Percentiles rank a stretch among this genome's conserved stretches.
Conservation (phyloP, 306 rosid genomes). For the Calophaca sinica region DNA sequence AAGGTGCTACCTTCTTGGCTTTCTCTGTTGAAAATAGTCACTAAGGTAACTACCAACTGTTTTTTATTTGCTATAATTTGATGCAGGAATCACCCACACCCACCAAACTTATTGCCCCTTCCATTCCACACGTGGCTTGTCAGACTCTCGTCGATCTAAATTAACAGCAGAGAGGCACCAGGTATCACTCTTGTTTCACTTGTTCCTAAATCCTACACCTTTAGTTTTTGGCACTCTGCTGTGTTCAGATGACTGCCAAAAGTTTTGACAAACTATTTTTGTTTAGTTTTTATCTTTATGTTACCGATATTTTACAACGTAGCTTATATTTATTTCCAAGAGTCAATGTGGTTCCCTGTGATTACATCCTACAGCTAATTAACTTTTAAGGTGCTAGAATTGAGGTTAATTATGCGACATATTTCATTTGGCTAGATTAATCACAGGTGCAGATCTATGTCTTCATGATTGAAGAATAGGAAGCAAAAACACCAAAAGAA, state of each 20-base stretch:
- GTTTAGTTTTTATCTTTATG: conserved; percentile 13
- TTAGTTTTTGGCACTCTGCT: conserved; percentile 30
- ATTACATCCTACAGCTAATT: not conserved
- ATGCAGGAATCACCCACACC: conserved; percentile 98
- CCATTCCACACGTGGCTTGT: conserved; percentile 61
- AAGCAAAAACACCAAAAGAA: not conserved
- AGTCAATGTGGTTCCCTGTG: not conserved
- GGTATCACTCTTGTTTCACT: conserved; percentile 60
- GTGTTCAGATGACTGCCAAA: conserved; percentile 11
- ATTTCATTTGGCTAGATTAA: not conserved
- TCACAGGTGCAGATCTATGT: not conserved
- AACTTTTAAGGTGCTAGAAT: not conserved
- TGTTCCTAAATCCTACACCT: conserved; percentile 27
- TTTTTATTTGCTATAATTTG: conserved; percentile 35
- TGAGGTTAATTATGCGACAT: not conserved
- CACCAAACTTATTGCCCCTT: conserved; percentile 65
- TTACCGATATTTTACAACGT: not conserved
- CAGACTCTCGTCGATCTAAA: conserved; percentile 87
- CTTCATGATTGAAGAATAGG: not conserved
- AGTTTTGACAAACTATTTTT: not conserved
- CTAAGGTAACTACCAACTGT: not conserved
- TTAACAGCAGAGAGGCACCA: conserved; percentile 83
- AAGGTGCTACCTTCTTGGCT: conserved; percentile 50
- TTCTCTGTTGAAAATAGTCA: conserved; percentile 29
- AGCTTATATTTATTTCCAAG: conserved; percentile 8